Conservation (phyloP, 257 asterid genomes). For the Nemophila menziesii region DNA sequence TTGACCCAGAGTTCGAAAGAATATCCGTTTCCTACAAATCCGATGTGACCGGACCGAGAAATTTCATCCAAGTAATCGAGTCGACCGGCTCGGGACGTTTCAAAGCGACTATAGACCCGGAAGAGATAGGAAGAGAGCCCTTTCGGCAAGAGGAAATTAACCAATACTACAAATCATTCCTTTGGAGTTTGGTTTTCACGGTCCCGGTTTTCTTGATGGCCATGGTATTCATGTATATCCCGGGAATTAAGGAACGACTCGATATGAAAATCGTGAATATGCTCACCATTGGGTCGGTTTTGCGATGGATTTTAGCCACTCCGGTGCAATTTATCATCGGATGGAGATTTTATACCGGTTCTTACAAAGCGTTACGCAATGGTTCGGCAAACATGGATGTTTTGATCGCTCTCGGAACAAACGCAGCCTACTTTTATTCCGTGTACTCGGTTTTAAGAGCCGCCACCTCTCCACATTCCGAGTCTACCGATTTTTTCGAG, state of each 20-base stretch:
- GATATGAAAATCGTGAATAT: conserved; percentile 29
- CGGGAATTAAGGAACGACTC: conserved; percentile 23
- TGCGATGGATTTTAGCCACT: conserved; percentile 28
- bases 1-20: conserved; percentile 21
- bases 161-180: conserved; percentile 19
- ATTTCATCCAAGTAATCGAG: conserved; percentile 24
- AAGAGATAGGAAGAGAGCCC: conserved; percentile 18
- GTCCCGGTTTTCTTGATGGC: conserved; percentile 29
- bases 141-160: conserved; percentile 22
- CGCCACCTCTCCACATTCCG: conserved; percentile 23
- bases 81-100: conserved; percentile 24
- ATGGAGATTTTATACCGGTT: conserved; percentile 28
- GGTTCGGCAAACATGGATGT: conserved; percentile 41
- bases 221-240: conserved; percentile 36
- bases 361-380: conserved; percentile 28
- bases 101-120: conserved; percentile 30
- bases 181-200: conserved; percentile 33
- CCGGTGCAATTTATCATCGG: conserved; percentile 37
- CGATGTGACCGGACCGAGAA: conserved; percentile 29
- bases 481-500: conserved; percentile 35
- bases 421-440: conserved; percentile 38
- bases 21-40: conserved; percentile 23
- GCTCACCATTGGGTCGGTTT: conserved; percentile 25
- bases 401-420: conserved; percentile 35
- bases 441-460: conserved; percentile 34